These are phyloP conservation scores for Nephelium lappaceum DNA, from an alignment of 345 rosid genomes.

Conservation along the genomic window DNA sequence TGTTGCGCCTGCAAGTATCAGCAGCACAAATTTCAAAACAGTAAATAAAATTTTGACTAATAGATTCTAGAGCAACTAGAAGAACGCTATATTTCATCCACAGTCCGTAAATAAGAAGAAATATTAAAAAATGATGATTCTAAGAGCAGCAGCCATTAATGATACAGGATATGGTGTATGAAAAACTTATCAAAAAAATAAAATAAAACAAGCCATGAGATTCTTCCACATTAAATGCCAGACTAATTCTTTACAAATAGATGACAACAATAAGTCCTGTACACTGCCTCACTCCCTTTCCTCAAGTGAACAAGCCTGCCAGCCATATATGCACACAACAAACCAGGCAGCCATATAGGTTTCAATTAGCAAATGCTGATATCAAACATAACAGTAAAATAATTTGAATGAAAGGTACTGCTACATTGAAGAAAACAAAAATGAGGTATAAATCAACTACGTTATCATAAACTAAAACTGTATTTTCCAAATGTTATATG, in stretches of 20 bases:
- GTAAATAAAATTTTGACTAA: background rate
- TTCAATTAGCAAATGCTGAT: background rate
- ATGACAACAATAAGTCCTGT: background rate
- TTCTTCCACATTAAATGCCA: background rate
- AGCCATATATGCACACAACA: background rate
- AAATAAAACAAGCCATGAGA: background rate
- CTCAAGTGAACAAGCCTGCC: background rate
- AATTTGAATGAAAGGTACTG: background rate
- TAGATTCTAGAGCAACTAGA: background rate
- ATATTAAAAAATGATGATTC: background rate
- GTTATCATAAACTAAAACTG: background rate
- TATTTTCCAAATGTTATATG: background rate
- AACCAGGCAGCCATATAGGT: background rate
- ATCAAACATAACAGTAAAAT: background rate
- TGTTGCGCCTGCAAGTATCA: conserved; percentile 31
- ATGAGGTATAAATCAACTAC: background rate
- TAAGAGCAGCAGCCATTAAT: background rate
- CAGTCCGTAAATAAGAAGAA: background rate
- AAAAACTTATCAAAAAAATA: background rate
- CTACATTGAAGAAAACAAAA: background rate
- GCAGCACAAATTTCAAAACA: conserved; percentile 15
- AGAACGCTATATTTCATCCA: background rate
- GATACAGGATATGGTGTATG: background rate
- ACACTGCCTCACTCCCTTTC: background rate
- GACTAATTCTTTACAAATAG: background rate